phyloP scores from a whole-genome alignment of 2,329 filamentous ascomycete genomes.

The Grosmannia serpens region DNA sequence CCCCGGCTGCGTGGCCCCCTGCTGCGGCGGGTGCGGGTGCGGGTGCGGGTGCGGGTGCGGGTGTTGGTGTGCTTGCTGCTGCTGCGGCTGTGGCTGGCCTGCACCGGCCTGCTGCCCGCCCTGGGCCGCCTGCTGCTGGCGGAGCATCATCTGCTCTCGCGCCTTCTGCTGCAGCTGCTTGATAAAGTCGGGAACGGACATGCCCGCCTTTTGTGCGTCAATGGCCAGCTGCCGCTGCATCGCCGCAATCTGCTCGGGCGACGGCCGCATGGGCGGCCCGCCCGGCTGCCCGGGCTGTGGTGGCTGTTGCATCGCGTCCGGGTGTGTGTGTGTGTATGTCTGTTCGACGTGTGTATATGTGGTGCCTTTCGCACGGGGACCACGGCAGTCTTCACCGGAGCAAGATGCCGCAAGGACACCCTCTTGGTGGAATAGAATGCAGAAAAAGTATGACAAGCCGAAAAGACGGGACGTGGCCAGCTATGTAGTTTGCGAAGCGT shows the following conservation, averaged over 20 bases:
- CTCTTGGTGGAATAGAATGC: neutral
- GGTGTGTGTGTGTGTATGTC: neutral
- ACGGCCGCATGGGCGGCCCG: conserved; percentile 35
- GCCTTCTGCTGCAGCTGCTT: conserved; percentile 52
- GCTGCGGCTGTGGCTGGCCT: conserved; percentile 22
- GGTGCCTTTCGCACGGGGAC: neutral
- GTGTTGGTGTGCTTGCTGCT: conserved; percentile 30
- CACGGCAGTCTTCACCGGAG: neutral
- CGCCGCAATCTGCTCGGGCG: conserved; percentile 71
- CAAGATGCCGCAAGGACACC: neutral
- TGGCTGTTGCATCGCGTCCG: conserved; percentile 6
- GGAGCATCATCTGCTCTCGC: conserved; percentile 34
- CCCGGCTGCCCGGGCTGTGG: conserved; percentile 13
- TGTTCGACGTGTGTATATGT: neutral
- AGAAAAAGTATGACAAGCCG: neutral
- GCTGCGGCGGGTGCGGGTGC: conserved; percentile 19
- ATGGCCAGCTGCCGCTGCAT: conserved; percentile 75
- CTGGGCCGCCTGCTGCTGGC: conserved; percentile 14
- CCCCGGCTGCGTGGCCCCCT: conserved; percentile 23
- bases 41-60: conserved; percentile 20
- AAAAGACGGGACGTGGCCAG: neutral
- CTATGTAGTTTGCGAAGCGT: neutral
- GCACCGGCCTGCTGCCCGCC: neutral
- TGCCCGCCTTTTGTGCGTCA: conserved; percentile 74
- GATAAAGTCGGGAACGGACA: conserved; percentile 77